phyloP scores from a whole-genome alignment of 208 protist genomes.

The Leishmania mexicana region DNA sequence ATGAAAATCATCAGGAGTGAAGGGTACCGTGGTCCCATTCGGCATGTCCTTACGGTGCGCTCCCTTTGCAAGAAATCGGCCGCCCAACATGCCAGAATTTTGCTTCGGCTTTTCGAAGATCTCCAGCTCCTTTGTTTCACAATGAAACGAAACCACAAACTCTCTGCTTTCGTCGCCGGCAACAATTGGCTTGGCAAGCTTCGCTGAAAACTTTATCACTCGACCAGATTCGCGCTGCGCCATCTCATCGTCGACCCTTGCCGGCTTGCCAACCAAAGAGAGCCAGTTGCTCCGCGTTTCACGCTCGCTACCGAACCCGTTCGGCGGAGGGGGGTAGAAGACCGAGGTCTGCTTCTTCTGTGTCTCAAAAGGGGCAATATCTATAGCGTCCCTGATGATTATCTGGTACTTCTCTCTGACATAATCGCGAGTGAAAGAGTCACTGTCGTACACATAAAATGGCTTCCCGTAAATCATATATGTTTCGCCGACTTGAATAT shows the following conservation, averaged over 20 bases:
- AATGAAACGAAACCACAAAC: constrained; percentile 92
- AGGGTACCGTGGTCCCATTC: constrained; percentile 69
- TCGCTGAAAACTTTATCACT: constrained; percentile 85
- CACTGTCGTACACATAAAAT: constrained; percentile 87
- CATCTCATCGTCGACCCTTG: constrained; percentile 67
- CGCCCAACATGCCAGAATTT: constrained; percentile 91
- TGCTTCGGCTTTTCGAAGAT: constrained; percentile 82
- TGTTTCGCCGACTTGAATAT: constrained; percentile 84
- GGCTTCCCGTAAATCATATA: constrained; percentile 85
- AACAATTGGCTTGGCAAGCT: constrained; percentile 58
- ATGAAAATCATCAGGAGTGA: constrained; percentile 69
- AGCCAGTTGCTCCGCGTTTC: constrained; percentile 85
- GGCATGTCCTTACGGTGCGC: constrained; percentile 67
- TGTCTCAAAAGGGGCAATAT: constrained; percentile 68
- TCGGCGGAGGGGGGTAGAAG: constrained; percentile 90
- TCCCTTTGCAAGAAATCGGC: constrained; percentile 89
- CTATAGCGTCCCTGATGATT: constrained; percentile 49
- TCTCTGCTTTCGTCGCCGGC: constrained; percentile 72
- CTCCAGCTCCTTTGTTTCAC: constrained; percentile 86
- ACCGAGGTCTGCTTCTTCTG: constrained; percentile 43
- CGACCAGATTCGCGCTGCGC: constrained; percentile 70
- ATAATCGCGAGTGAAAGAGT: constrained; percentile 71
- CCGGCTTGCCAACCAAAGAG: constrained; percentile 74
- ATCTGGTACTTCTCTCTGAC: constrained; percentile 63
- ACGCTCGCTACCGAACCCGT: constrained; percentile 88